These are phyloP conservation scores for Nicotiana obtusifolia DNA, from an alignment of 257 asterid genomes.

Conservation along the genomic window DNA sequence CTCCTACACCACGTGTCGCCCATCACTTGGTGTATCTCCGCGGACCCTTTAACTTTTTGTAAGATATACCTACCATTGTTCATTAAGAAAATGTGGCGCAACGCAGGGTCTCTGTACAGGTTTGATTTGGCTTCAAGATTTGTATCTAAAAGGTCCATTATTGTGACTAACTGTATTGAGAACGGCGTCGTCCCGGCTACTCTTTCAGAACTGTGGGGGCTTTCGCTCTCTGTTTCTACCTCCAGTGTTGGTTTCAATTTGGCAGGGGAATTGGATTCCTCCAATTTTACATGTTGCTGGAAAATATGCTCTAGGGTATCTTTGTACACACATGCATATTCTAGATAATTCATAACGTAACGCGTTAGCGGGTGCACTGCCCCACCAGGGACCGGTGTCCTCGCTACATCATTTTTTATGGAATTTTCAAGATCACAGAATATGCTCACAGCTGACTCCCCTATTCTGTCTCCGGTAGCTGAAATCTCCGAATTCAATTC, in stretches of 20 bases:
- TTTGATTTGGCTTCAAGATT: constrained; percentile 52
- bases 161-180: constrained; percentile 39
- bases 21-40: constrained; percentile 57
- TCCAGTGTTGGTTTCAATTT: neutral
- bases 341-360: constrained; percentile 73
- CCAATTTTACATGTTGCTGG: constrained; percentile 24
- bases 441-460: constrained; percentile 55
- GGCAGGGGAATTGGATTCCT: neutral
- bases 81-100: constrained; percentile 63
- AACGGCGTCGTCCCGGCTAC: constrained; percentile 35
- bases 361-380: constrained; percentile 94
- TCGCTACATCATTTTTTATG: constrained; percentile 49
- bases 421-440: constrained; percentile 67
- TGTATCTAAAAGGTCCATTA: constrained; percentile 58
- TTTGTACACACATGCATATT: constrained; percentile 66
- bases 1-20: constrained; percentile 78
- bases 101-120: constrained; percentile 53
- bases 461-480: constrained; percentile 46
- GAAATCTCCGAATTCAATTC: constrained; percentile 42
- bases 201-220: constrained; percentile 30
- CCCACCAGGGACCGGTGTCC: constrained; percentile 71
- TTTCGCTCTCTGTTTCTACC: constrained; percentile 32
- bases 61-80: constrained; percentile 77
- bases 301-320: constrained; percentile 50
- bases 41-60: constrained; percentile 70